phyloP scores from a whole-genome alignment of 1,284 basidiomycete species.

The Phlebopus sp. region DNA sequence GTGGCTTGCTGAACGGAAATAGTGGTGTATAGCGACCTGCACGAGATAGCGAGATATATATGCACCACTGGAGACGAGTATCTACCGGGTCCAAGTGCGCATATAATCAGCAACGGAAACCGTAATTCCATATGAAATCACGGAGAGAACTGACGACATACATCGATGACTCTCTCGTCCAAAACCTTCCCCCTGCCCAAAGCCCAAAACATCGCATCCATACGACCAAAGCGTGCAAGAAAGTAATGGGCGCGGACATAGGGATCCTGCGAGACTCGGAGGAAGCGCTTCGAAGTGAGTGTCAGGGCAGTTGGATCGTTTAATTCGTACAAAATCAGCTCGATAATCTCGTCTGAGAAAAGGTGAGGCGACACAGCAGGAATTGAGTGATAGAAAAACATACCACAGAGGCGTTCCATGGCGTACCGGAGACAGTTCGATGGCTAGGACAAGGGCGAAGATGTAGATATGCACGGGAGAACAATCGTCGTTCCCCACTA shows the following conservation, averaged over 20 bases:
- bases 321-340: slow-evolving; percentile 69
- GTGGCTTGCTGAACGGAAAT: slow-evolving; percentile 64
- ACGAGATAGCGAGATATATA: slow-evolving; percentile 73
- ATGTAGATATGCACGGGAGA: slow-evolving; percentile 2
- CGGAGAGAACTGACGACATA: slow-evolving; percentile 38
- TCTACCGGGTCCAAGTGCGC: slow-evolving; percentile 40
- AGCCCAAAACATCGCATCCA: slow-evolving; percentile 69
- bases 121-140: slow-evolving; percentile 7
- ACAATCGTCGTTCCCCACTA: not conserved
- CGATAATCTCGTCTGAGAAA: slow-evolving; percentile 64
- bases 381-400: slow-evolving; percentile 29
- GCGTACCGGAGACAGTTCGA: slow-evolving; percentile 8
- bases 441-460: not conserved
- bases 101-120: slow-evolving; percentile 19
- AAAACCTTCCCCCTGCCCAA: slow-evolving; percentile 64
- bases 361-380: slow-evolving; percentile 14
- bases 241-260: slow-evolving; percentile 76
- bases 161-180: slow-evolving; percentile 65
- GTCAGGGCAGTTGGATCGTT: slow-evolving; percentile 59
- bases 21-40: slow-evolving; percentile 73
- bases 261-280: slow-evolving; percentile 64
- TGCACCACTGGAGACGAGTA: slow-evolving; percentile 67
- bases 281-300: slow-evolving; percentile 53
- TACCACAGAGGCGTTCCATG: slow-evolving; percentile 66
- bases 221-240: slow-evolving; percentile 62